Evolutionary conservation across 805 yeast species (phyloP).

Genomic region (Starmerella etchellsii): DNA sequence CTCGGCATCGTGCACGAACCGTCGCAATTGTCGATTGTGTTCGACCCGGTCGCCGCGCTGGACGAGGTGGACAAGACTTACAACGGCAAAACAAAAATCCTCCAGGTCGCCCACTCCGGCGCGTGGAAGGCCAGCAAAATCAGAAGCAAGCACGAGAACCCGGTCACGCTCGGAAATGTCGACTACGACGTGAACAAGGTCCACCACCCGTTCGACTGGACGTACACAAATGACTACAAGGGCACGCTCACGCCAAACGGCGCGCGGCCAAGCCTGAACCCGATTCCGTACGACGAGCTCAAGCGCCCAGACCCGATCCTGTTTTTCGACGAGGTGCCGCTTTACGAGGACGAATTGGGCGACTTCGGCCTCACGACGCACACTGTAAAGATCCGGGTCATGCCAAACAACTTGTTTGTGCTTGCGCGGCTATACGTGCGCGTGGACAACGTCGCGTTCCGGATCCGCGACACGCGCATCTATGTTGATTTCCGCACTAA

Average conservation of each 20-base stretch:
- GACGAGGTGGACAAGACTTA: conserved; percentile 40
- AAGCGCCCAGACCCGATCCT: conserved; percentile 69
- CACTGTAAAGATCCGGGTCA: conserved; percentile 71
- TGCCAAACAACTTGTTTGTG: conserved; percentile 65
- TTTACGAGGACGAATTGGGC: conserved; percentile 91
- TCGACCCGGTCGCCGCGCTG: conserved; percentile 69
- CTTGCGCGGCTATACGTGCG: conserved; percentile 70
- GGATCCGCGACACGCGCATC: conserved; percentile 74
- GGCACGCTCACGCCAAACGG: conserved; percentile 32
- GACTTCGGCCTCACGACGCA: conserved; percentile 84
- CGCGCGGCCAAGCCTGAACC: conserved; percentile 3
- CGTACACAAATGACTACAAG: conserved; percentile 68
- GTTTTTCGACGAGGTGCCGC: conserved; percentile 75
- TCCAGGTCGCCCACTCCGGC: conserved; percentile 73
- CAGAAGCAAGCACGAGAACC: conserved; percentile 8
- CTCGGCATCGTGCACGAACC: conserved; percentile 38
- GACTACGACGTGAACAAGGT: conserved; percentile 37
- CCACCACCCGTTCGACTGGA: conserved; percentile 90
- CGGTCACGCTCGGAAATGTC: conserved; percentile 27
- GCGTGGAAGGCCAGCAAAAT: conserved; percentile 47
- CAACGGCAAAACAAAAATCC: conserved; percentile 33
- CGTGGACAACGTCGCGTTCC: conserved; percentile 77
- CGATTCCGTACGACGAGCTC: conserved; percentile 60
- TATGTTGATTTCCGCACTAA: conserved; percentile 62
- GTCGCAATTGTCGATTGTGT: conserved; percentile 39